phyloP scores from a whole-genome alignment of 306 rosid species.

The Ochetophila trinervis region DNA sequence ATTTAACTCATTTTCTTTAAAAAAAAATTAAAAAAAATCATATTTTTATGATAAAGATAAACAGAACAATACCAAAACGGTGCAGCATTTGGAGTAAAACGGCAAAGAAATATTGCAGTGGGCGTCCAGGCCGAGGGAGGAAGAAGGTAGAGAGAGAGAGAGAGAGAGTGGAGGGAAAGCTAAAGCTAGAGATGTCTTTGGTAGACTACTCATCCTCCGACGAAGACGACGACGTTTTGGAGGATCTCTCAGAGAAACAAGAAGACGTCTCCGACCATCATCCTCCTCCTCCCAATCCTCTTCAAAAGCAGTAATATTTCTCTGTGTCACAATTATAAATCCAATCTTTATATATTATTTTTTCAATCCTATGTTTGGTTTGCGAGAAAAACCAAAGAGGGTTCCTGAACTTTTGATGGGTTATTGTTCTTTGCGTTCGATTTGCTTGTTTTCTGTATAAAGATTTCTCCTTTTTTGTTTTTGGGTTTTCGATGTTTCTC shows the following conservation, averaged over 20 bases:
- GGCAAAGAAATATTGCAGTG: too few relatives aligned
- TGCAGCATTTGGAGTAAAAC: too few relatives aligned
- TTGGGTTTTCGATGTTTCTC: not conserved
- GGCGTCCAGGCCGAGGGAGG: too few relatives aligned
- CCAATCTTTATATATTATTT: too few relatives aligned
- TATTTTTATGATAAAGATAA: too few relatives aligned
- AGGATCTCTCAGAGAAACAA: constrained; percentile 28
- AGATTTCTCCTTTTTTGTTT: not conserved
- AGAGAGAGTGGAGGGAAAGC: not conserved
- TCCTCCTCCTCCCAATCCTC: constrained; percentile 28
- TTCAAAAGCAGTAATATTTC: constrained; percentile 40
- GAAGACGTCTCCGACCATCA: constrained; percentile 24
- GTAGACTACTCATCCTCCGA: constrained; percentile 91
- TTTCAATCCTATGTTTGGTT: not conserved
- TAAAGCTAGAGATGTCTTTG: constrained; percentile 56
- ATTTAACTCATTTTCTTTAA: too few relatives aligned
- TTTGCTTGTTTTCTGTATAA: too few relatives aligned
- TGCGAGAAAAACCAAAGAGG: constrained; percentile 2
- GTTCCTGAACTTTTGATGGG: too few relatives aligned
- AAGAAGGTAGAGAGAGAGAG: not conserved
- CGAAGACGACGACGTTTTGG: constrained; percentile 48
- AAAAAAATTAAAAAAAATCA: too few relatives aligned
- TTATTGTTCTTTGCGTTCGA: too few relatives aligned
- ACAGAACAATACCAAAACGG: too few relatives aligned
- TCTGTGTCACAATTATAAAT: not conserved